Base-by-base conservation (phyloP, 2,329 filamentous ascomycete species). In the Aureobasidium musti region DNA sequence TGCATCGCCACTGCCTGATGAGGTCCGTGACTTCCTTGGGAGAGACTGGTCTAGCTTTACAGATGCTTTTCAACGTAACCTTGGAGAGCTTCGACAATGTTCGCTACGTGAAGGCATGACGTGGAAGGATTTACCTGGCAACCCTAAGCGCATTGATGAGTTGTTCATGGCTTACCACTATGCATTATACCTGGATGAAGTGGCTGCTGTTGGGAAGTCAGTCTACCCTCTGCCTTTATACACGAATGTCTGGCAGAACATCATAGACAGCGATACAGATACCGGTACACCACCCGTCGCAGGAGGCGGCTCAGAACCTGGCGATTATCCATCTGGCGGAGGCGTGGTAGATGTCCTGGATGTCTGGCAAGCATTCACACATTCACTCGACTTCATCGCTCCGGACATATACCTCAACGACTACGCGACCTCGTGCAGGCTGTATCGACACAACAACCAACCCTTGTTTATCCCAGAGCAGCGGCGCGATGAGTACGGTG, bases 401-500 rank as follows among this genome's bases (percentile, higher is more conserved):
- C 82, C 82, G 0, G 82, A 84, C 37, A 41, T 84, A 4, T 83
- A 84, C 68, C 77, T 83, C 21, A 79, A 82, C 68, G 77, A 82
- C 43, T 84, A 83, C 68, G 76, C 78, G 50, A 71, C 68, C 0
- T 76, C 80, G 0, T 84, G 82, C 66, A 70, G 69, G 13, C 76
- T 79, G 30, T 84, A 83, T 67, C 72, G 77, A 3, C 79, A 82
- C 59, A 73, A 77, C 3, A 72, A 73, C 13, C 79, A 83, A 68
- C 77, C 81, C 0, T 75, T 84, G 0, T 83, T 84, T 68, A 83
- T 84, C 43, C 82, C 82, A 0, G 82, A 84, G 73, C 82, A 84
- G 69, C 75, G 82, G 5, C 76, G 82, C 14, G 82, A 84, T 63
- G 81, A 81, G 41, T 75, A 78, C 33, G 81, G 81, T 6, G 76